phyloP scores from a whole-genome alignment of 2,329 filamentous ascomycete species.

The Fusarium sp. region DNA sequence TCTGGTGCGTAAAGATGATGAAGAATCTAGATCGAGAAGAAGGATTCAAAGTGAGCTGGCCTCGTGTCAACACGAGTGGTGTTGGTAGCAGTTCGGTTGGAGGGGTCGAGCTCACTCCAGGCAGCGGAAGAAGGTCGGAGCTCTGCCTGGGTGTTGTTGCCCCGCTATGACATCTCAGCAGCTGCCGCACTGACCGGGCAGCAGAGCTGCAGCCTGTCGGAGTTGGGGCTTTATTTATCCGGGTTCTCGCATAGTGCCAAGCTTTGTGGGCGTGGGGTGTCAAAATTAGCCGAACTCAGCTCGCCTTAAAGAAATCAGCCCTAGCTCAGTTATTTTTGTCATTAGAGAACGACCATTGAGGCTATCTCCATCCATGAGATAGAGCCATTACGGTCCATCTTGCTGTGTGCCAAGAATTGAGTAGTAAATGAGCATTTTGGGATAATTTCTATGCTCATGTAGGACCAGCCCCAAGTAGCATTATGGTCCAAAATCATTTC shows the following conservation, averaged over 20 bases:
- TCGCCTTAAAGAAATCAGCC: fast-evolving
- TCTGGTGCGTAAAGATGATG: background rate
- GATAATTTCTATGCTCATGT: background rate
- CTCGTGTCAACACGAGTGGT: slow-evolving; percentile 27
- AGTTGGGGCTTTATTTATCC: slow-evolving; percentile 17
- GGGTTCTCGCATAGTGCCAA: background rate
- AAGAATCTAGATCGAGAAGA: background rate
- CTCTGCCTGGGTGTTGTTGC: slow-evolving; percentile 24
- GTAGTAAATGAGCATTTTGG: fast-evolving
- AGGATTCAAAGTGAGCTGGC: background rate
- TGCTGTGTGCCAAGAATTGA: background rate
- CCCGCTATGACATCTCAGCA: slow-evolving; percentile 44
- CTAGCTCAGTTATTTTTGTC: background rate
- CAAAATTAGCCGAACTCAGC: background rate
- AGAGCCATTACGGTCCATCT: background rate
- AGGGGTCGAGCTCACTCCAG: slow-evolving; percentile 38
- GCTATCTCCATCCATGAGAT: background rate
- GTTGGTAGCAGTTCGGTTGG: slow-evolving; percentile 8
- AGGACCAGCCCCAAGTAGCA: background rate
- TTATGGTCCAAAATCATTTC: background rate
- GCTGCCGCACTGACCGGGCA: slow-evolving; percentile 4
- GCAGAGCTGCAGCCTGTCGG: slow-evolving; percentile 3
- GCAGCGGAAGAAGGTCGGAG: slow-evolving; percentile 45
- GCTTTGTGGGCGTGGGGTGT: background rate
- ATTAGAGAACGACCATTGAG: background rate